Base-by-base conservation (phyloP, 495 filamentous ascomycete species). In the Hyphodiscus hymeniophilus region DNA sequence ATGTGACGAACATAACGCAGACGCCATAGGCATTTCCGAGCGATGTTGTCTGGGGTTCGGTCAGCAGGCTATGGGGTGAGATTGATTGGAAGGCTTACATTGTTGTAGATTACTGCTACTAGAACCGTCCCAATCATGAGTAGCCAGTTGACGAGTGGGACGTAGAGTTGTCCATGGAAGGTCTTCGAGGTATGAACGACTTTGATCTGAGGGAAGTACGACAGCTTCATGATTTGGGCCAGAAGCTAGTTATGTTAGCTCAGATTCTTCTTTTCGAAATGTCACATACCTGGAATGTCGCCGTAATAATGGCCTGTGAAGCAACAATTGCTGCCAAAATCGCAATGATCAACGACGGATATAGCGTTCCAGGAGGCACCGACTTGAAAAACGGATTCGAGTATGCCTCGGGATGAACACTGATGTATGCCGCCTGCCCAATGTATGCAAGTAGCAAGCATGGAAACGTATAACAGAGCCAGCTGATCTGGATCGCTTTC, bases 1-100 rank as follows among this genome's bases (percentile, higher is more conserved):
- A 85, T 1, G 82, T 83, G 13, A 85, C 82, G 38, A 84, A 73
- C 50, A 85, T 82, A 52, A 86, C 82, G 46, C 82, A 87, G 7
- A 82, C 77, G 23, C 70, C 76, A 55, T 76, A 72, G 0, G 68
- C 68, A 38, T 70, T 67, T 47, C 68, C 68, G 12, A 72, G 61
- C 3, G 65, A 59, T 15, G 73, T 73, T 1, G 75, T 78, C 55
- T 62, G 16, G 12, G 42, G 46, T 20, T 1, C 1, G 35, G 35
- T 52, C 38, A 48, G 23, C 3, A 18, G 15, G 39, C 7, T 6
- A 33, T n/a, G 49, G 26, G n/a, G 23, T 12, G 7, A 40, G 0
- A 39, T 5, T 39, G 28, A 16, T 15, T n/a, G 26, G 26, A 28
- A 28, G 26, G 21, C 70, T 47, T 57, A 76, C 74, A 56, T 85